Conservation (phyloP, 768 basidiomycete genomes). For the Pholiota molesta region DNA sequence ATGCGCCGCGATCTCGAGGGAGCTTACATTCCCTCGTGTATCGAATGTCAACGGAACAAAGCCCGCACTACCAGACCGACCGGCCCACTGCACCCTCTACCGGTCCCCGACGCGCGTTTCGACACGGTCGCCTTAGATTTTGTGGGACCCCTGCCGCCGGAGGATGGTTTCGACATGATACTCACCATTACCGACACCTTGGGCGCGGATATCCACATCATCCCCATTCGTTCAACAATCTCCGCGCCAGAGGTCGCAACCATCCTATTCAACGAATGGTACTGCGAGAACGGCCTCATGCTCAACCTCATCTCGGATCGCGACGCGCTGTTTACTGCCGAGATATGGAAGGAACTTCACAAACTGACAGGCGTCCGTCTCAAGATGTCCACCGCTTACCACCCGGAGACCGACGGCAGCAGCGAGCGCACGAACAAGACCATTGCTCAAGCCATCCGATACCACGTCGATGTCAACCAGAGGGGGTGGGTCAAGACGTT, state of each 20-base stretch:
- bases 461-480: constrained; percentile 33
- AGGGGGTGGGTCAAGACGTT: constrained; percentile 32
- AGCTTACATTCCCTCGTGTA: constrained; percentile 35
- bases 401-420: constrained; percentile 41
- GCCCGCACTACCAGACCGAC: constrained; percentile 22
- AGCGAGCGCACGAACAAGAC: constrained; percentile 40
- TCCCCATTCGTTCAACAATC: not conserved
- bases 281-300: constrained; percentile 38
- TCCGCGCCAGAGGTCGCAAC: constrained; percentile 19
- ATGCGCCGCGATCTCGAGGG: constrained; percentile 36
- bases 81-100: constrained; percentile 35
- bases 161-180: constrained; percentile 17
- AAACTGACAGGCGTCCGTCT: constrained; percentile 30
- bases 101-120: constrained; percentile 16
- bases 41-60: constrained; percentile 43
- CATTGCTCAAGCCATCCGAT: constrained; percentile 30
- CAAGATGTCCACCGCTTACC: constrained; percentile 37
- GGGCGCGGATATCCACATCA: constrained; percentile 23
- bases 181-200: constrained; percentile 29
- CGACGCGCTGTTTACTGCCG: constrained; percentile 24
- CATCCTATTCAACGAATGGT: constrained; percentile 34
- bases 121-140: constrained; percentile 15
- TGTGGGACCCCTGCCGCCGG: constrained; percentile 2
- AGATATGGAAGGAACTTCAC: constrained; percentile 35
- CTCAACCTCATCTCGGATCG: constrained; percentile 34